Percentiles rank a stretch among this genome's conserved stretches.
Conservation (phyloP, 495 filamentous ascomycete genomes). For the Neurospora sp. region DNA sequence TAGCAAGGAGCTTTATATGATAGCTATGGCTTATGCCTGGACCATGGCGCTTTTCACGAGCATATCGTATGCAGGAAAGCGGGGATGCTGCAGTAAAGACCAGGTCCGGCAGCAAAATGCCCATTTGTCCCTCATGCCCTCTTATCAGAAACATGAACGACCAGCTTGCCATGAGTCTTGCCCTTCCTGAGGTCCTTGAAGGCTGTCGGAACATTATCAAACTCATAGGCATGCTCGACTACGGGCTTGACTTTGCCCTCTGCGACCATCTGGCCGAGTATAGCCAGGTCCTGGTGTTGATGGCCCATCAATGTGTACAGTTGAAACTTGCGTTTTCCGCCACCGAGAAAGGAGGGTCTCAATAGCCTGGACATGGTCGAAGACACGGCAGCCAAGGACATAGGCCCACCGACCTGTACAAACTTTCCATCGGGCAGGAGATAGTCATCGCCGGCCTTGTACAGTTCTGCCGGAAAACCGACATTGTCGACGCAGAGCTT, state of each 20-base stretch:
- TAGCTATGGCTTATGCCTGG: not conserved
- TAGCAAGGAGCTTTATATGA: not conserved
- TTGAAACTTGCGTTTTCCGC: slow-evolving; percentile 48
- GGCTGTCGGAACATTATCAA: slow-evolving; percentile 47
- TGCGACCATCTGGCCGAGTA: slow-evolving; percentile 28
- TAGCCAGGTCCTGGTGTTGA: slow-evolving; percentile 29
- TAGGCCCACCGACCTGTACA: slow-evolving; percentile 44
- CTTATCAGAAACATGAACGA: slow-evolving; percentile 40
- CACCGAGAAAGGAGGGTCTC: slow-evolving; percentile 51
- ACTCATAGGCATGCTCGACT: slow-evolving; percentile 45
- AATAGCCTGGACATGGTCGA: slow-evolving; percentile 22
- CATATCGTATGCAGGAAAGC: slow-evolving; percentile 1
- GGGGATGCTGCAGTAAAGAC: not conserved
- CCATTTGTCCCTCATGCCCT: not conserved
- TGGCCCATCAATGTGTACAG: slow-evolving; percentile 28
- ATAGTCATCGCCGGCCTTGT: slow-evolving; percentile 47
- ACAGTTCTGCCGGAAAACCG: slow-evolving; percentile 37
- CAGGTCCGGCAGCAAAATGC: not conserved
- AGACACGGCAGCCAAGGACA: slow-evolving; percentile 9
- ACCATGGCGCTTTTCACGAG: not conserved
- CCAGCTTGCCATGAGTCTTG: slow-evolving; percentile 52
- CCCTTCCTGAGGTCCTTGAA: slow-evolving; percentile 46
- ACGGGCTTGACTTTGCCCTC: slow-evolving; percentile 49
- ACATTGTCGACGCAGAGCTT: slow-evolving; percentile 54
- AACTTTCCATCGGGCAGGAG: slow-evolving; percentile 42